Conservation (phyloP, 305 asterid species). For the Petunia hybrid region DNA sequence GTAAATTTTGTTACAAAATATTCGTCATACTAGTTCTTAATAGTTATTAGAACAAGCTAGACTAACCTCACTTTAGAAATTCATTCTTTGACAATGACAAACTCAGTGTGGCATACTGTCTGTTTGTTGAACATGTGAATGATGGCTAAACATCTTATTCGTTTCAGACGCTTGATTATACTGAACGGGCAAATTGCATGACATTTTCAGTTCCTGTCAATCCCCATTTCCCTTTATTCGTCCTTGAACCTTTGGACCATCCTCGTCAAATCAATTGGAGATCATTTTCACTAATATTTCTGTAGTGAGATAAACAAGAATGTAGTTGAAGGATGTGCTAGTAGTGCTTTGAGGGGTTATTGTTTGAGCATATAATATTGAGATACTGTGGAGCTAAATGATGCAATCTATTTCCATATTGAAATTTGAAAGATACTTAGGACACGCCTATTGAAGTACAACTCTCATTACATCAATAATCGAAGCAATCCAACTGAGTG, state of each 20-base stretch:
- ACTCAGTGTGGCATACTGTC: background rate
- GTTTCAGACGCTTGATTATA: background rate
- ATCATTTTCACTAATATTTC: background rate
- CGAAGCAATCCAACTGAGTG: background rate
- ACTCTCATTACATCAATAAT: background rate
- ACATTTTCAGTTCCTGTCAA: background rate
- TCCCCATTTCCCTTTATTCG: background rate
- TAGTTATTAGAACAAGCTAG: conserved; percentile 19
- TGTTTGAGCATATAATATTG: background rate
- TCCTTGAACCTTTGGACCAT: background rate
- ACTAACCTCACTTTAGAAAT: background rate
- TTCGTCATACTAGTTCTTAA: background rate
- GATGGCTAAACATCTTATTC: background rate
- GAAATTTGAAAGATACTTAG: background rate
- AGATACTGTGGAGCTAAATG: background rate
- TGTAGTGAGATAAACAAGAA: background rate
- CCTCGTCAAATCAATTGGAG: background rate
- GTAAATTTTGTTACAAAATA: conserved; percentile 4
- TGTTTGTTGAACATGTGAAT: background rate
- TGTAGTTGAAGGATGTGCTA: conserved; percentile 11
- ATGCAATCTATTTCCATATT: background rate
- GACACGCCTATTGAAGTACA: background rate
- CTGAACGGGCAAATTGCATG: background rate
- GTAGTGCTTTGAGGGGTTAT: background rate
- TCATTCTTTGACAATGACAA: background rate